These are phyloP conservation scores for Cytospora leucostoma DNA, from an alignment of 2,329 filamentous ascomycete species.

Conservation along the genomic window DNA sequence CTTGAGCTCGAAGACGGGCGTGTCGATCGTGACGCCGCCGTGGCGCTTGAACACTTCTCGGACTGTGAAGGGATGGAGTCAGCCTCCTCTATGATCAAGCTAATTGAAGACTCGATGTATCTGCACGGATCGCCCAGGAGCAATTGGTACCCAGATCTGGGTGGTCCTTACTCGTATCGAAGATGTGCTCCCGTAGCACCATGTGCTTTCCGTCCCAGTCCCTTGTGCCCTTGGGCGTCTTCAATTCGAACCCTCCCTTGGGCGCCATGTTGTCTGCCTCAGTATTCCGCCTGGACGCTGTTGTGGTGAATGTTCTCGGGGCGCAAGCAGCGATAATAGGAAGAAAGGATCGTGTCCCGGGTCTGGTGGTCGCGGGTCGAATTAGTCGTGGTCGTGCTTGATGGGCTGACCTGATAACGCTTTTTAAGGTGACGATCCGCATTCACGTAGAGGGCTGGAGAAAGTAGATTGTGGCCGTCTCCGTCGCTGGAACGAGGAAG, in stretches of 20 bases:
- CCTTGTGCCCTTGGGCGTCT: slow-evolving; percentile 35
- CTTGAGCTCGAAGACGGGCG: slow-evolving; percentile 80
- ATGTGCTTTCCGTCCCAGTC: slow-evolving; percentile 34
- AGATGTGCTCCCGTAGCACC: slow-evolving; percentile 34
- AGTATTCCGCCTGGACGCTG: neutral
- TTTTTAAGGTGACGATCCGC: slow-evolving; percentile 15
- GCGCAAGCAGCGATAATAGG: neutral
- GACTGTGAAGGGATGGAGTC: slow-evolving; percentile 51
- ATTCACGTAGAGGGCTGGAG: slow-evolving; percentile 14
- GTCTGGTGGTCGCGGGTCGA: slow-evolving; percentile 1
- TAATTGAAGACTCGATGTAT: slow-evolving; percentile 1
- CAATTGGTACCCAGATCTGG: neutral
- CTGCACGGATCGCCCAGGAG: neutral
- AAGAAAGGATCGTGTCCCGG: neutral
- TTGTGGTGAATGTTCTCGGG: slow-evolving; percentile 1
- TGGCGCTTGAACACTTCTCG: slow-evolving; percentile 80
- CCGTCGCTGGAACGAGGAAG: slow-evolving; percentile 18
- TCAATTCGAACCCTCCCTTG: slow-evolving; percentile 28
- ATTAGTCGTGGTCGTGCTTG: slow-evolving; percentile 17
- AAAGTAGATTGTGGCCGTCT: neutral
- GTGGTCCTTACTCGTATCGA: slow-evolving; percentile 29
- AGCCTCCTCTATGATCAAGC: neutral
- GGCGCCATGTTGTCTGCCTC: slow-evolving; percentile 22
- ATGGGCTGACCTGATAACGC: slow-evolving; percentile 18
- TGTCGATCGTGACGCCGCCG: slow-evolving; percentile 78